Base-by-base conservation (phyloP, 2,329 filamentous ascomycete species). In the Pezicula radicicola region DNA sequence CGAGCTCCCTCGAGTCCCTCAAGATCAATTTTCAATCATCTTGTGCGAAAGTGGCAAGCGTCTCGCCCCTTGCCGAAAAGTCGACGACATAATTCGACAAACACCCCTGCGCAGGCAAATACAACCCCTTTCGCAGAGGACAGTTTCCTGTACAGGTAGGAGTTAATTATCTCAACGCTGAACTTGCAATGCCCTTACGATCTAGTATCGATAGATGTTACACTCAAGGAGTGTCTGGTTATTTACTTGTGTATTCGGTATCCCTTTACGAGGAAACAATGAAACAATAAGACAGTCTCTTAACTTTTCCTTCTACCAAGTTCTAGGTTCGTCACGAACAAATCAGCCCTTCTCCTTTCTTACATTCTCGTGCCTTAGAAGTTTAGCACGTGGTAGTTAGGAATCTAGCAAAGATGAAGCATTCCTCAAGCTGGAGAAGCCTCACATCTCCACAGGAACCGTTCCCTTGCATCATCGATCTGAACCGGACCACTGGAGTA, bases 381-480 rank as follows among this genome's bases (percentile, higher is more conserved):
- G 19, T 12, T 30, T 45, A 45, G 42, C 42, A 45, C 42, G 42
- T 45, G 42, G 42, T 45, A 45, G 42, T 45, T 21, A 45, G 42
- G 42, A 45, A 58, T 56, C 51, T 39, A 43, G 41, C 52, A 54
- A 25, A 63, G 56, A 63, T 64, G 56, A 62, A 56, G 60, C 63
- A 65, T 66, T 66, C 63, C 59, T 62, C 49, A 36, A 37, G 36
- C 57, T 51, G 30, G 48, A 55, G 52, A 49, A 55, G 49, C 54
- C 48, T 55, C 50, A 40, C 43, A 46, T 52, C 51, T 42, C 18
- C 43, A 50, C 51, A 49, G 50, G 52, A 45, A 41, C 25, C 42
- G 47, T 37, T 47, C 59, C 62, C 59, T 64, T 64, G 55, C 60
- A 51, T 65, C 55, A 41, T 28, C 33, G 46, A 37, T 48, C 44